Percentiles rank a stretch among this genome's conserved stretches.
These are phyloP conservation scores for Fusarium poae DNA, from an alignment of 2,329 filamentous ascomycete genomes.

Conservation along the genomic window DNA sequence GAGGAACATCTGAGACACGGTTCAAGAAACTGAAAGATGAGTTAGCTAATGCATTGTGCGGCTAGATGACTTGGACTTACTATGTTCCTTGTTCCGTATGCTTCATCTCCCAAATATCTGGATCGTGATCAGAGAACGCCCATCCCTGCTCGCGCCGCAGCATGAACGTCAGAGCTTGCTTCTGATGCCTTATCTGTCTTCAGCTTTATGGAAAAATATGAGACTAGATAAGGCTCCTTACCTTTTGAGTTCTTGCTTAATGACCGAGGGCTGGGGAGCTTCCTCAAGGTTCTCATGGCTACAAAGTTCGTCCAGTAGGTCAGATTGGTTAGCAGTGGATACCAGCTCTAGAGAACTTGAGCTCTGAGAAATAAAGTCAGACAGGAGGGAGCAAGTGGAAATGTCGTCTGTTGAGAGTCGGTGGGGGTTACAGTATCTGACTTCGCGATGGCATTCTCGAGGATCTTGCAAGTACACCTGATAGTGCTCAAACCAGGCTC, in stretches of 20 bases:
- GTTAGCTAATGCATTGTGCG: background rate
- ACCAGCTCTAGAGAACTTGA: conserved; percentile 3
- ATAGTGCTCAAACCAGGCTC: conserved; percentile 50
- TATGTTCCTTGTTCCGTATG: conserved; percentile 33
- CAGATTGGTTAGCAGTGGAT: conserved; percentile 22
- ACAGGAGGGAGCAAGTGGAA: background rate
- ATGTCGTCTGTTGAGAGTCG: conserved; percentile 44
- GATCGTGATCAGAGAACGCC: conserved; percentile 40
- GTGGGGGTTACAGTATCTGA: conserved; percentile 55
- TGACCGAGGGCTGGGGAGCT: conserved; percentile 45
- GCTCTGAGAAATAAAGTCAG: background rate
- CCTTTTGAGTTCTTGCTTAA: conserved; percentile 47
- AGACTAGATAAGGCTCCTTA: background rate
- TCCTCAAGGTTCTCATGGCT: conserved; percentile 48
- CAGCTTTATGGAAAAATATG: rapidly evolving
- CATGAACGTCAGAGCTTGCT: conserved; percentile 60
- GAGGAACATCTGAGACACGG: conserved; percentile 46
- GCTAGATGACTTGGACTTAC: too few species aligned
- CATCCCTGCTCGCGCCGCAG: conserved; percentile 55
- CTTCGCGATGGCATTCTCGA: conserved; percentile 43
- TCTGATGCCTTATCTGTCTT: conserved; percentile 55
- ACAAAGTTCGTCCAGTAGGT: conserved; percentile 47
- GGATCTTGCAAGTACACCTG: conserved; percentile 55
- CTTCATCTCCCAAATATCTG: conserved; percentile 54
- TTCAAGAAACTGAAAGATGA: conserved; percentile 52